phyloP scores from a whole-genome alignment of 371 early-diverging fungal species.

The Mortierella sp. region DNA sequence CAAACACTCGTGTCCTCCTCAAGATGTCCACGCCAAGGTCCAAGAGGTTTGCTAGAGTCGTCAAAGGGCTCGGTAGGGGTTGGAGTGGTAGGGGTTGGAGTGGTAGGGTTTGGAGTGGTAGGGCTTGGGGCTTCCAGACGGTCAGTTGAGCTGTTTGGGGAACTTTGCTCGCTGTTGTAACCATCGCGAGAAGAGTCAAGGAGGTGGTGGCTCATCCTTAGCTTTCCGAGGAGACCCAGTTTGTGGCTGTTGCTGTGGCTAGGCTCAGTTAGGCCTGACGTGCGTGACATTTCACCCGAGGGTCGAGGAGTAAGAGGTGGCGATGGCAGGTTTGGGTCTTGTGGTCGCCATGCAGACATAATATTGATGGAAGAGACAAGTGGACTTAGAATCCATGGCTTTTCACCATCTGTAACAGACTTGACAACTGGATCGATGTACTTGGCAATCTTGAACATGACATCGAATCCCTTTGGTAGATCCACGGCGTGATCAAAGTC shows the following conservation, averaged over 20 bases:
- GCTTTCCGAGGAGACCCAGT: slow-evolving; percentile 42
- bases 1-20: slow-evolving; percentile 52
- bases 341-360: slow-evolving; percentile 56
- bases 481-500: slow-evolving; percentile 61
- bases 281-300: slow-evolving; percentile 17
- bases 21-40: slow-evolving; percentile 38
- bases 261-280: too few species aligned
- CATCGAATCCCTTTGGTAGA: slow-evolving; percentile 68
- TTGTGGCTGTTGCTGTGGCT: slow-evolving; percentile 2
- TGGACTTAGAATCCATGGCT: slow-evolving; percentile 70
- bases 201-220: slow-evolving; percentile 29
- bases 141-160: slow-evolving; percentile 24
- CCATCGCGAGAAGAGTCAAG: background rate
- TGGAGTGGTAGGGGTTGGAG: too few species aligned
- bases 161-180: slow-evolving; percentile 17
- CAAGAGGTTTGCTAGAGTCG: slow-evolving; percentile 21
- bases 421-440: slow-evolving; percentile 72
- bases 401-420: slow-evolving; percentile 60
- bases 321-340: slow-evolving; percentile 40
- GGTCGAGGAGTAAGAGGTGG: slow-evolving; percentile 33
- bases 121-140: slow-evolving; percentile 7
- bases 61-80: background rate
- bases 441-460: slow-evolving; percentile 68
- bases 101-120: background rate
- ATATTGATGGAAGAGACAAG: slow-evolving; percentile 72